Evolutionary conservation across 805 yeast species (phyloP).

Genomic region (Brettanomyces custersianus): DNA sequence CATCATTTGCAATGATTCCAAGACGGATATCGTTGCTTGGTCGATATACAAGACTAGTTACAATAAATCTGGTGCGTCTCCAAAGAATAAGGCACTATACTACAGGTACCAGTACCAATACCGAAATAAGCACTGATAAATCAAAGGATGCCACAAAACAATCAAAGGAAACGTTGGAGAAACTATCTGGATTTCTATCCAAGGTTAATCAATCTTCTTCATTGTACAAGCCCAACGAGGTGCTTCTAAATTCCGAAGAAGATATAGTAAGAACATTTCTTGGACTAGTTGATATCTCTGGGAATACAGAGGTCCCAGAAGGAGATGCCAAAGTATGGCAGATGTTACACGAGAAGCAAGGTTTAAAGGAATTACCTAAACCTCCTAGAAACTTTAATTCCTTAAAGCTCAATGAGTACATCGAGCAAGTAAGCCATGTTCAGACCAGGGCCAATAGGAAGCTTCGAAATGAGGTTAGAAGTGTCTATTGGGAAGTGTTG

Average conservation of each 20-base stretch:
- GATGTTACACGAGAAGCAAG: background rate
- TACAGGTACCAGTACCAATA: too few species aligned
- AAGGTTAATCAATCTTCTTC: too few species aligned
- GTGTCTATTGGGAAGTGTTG: constrained; percentile 7
- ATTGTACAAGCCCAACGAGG: constrained; percentile 6
- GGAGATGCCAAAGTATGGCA: background rate
- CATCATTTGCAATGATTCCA: too few species aligned
- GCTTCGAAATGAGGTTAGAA: constrained; percentile 6
- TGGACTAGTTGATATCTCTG: constrained; percentile 3
- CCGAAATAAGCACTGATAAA: too few species aligned
- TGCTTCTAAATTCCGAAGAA: constrained; percentile 8
- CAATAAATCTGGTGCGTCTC: too few species aligned
- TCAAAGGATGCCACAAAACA: too few species aligned
- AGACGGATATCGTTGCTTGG: too few species aligned
- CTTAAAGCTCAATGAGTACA: constrained; percentile 5
- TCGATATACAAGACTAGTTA: too few species aligned
- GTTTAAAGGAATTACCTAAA: constrained; percentile 2
- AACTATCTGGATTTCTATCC: too few species aligned
- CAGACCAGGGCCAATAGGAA: constrained; percentile 1
- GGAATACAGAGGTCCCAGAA: constrained; percentile 2
- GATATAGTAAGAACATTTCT: constrained; percentile 9
- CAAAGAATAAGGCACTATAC: too few species aligned
- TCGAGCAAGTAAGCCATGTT: constrained; percentile 2
- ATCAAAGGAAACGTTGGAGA: too few species aligned
- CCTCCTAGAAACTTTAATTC: constrained; percentile 5